Evolutionary conservation across 257 asterid species (phyloP).

Genomic region (Craterostigma plantagineum): DNA sequence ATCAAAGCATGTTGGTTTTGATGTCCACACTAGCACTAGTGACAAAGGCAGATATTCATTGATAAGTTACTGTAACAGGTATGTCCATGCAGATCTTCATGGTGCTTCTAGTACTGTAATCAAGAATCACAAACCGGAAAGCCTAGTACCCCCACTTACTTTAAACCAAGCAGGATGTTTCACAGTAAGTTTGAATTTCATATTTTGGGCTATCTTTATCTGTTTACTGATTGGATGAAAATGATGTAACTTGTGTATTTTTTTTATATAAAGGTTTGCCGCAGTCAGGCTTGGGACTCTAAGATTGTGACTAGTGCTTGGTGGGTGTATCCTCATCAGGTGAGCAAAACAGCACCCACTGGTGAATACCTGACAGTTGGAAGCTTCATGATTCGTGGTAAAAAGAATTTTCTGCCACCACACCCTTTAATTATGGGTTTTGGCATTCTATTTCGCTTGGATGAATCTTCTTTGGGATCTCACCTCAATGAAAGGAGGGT

Average conservation of each 20-base stretch:
- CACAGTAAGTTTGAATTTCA: conserved; percentile 41
- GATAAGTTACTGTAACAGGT: conserved; percentile 27
- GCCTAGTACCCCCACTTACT: conserved; percentile 87
- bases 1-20: background rate
- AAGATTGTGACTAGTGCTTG: conserved; percentile 98
- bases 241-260: too few relatives aligned
- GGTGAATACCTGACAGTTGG: conserved; percentile 98
- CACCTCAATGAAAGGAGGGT: conserved; percentile 97
- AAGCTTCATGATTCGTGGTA: conserved; percentile 99
- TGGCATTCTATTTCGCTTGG: conserved; percentile 86
- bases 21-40: too few relatives aligned
- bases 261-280: conserved; percentile 64
- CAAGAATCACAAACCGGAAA: conserved; percentile 86
- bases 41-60: too few relatives aligned
- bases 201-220: conserved; percentile 4
- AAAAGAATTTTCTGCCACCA: conserved; percentile 94
- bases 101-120: conserved; percentile 98
- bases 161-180: conserved; percentile 92
- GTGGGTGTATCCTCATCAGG: conserved; percentile 99
- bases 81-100: conserved; percentile 93
- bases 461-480: conserved; percentile 92
- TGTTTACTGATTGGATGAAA: background rate
- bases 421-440: conserved; percentile 95
- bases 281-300: conserved; percentile 98
- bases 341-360: conserved; percentile 95